A percentile compares a stretch with the other conserved stretches of the same genome.
Evolutionary conservation across 805 yeast species (phyloP).

Genomic region (Blastobotrys attinorum): DNA sequence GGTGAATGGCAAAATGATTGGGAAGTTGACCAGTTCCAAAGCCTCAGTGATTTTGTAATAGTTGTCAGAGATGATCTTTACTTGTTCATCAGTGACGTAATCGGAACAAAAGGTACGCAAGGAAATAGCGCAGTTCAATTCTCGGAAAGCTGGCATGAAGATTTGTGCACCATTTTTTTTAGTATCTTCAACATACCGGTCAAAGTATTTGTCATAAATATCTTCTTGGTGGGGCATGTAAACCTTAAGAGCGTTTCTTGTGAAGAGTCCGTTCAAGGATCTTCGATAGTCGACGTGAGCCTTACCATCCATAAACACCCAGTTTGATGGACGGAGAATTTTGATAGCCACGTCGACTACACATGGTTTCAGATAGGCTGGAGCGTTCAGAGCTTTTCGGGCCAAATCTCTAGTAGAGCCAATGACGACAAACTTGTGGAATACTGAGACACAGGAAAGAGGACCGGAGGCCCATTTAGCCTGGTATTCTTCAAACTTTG

Average conservation of each 20-base stretch:
- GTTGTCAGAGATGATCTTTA: constrained; percentile 82
- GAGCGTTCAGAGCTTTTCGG: constrained; percentile 77
- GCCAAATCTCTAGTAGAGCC: constrained; percentile 84
- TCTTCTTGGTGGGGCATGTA: constrained; percentile 81
- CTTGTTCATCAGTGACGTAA: constrained; percentile 87
- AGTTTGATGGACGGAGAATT: constrained; percentile 88
- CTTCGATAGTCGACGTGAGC: constrained; percentile 90
- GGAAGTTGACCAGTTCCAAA: constrained; percentile 94
- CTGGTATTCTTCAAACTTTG: constrained; percentile 87
- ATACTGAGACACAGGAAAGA: constrained; percentile 90
- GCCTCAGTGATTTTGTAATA: constrained; percentile 92
- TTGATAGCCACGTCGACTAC: constrained; percentile 96
- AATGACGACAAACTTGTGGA: constrained; percentile 95
- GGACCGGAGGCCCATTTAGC: constrained; percentile 95
- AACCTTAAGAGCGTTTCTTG: constrained; percentile 69
- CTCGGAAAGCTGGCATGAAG: constrained; percentile 92
- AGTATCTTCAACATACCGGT: constrained; percentile 50
- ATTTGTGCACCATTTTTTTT: constrained; percentile 56
- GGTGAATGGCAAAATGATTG: constrained; percentile 90
- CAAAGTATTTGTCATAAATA: constrained; percentile 76
- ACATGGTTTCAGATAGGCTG: constrained; percentile 89
- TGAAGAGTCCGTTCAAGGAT: constrained; percentile 82
- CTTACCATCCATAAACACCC: constrained; percentile 97
- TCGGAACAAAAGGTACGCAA: constrained; percentile 93
- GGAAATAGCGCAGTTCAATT: constrained; percentile 89